Evolutionary conservation across 441 rosid genomes (phyloP).

Genomic region (Aleurites moluccanus): DNA sequence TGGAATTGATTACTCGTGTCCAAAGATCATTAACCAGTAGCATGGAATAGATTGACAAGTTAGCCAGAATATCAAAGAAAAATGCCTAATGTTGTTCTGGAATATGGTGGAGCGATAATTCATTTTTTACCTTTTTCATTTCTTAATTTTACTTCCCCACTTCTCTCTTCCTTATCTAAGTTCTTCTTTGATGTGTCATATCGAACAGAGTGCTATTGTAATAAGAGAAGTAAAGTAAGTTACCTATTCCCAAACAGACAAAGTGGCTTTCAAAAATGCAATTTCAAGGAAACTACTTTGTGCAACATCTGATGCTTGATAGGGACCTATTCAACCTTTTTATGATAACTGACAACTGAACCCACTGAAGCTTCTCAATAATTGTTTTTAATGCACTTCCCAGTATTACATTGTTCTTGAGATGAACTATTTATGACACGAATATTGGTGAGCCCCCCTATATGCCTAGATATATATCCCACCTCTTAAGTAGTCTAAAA

Average conservation of each 20-base stretch:
- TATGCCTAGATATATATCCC: background rate
- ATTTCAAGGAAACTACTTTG: slow-evolving; percentile 30
- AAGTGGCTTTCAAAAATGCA: slow-evolving; percentile 3
- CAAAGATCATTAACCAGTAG: background rate
- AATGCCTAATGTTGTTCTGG: background rate
- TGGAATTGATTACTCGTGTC: background rate
- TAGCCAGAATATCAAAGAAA: slow-evolving; percentile 1
- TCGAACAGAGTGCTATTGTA: background rate
- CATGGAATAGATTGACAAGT: background rate
- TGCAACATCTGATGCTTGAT: slow-evolving; percentile 14
- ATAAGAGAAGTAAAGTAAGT: background rate
- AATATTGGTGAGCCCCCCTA: background rate
- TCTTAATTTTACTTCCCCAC: background rate
- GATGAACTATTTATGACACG: background rate
- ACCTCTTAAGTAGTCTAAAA: background rate
- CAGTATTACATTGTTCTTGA: background rate
- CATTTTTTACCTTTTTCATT: background rate
- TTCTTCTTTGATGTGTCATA: background rate
- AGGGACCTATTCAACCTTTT: background rate
- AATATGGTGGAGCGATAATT: background rate
- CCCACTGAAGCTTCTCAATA: background rate
- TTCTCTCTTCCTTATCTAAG: background rate
- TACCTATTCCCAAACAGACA: background rate
- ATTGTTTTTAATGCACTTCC: background rate
- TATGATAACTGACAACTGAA: background rate